Evolutionary conservation across 2,329 filamentous ascomycete genomes (phyloP), one percentile per base, ranked within the genome.

Genomic region (Aspergillus ochraceus): DNA sequence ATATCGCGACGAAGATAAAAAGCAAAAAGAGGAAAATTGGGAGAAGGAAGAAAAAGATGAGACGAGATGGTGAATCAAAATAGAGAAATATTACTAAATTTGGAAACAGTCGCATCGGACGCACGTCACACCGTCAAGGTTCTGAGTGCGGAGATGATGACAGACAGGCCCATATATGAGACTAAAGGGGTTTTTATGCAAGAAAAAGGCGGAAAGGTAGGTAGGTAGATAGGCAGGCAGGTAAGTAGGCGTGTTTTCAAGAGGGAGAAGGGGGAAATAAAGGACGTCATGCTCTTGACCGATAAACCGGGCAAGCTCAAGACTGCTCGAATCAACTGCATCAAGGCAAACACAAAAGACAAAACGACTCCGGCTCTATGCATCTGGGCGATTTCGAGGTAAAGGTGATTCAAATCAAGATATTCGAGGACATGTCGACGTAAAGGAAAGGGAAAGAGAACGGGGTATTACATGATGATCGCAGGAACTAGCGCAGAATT

Each of bases 381-480:
- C 74, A 73, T 71, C 67, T 70, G 67, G 64, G 45, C 68, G 60
- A 60, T 60, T 60, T 66, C 63, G 60, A 60, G 68, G 70, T 69
- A 65, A 67, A 61, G 66, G 62, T 42, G 63, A 59, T 53, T 60
- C 58, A 63, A 63, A 68, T 59, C 32, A 60, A 63, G 60, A 59
- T 65, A 60, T 65, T 62, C 55, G 60, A 64, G 64, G 66, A 62
- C 67, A 63, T 70, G 62, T 63, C 67, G 68, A 71, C 69, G 63
- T 70, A 68, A 71, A 60, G 52, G 57, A 67, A 71, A 60, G 52
- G 57, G 50, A 55, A 53, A 57, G 52, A 62, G 54, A 60, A 62
- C 56, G 54, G 53, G 49, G 47, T 60, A 70, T 79, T 78, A 81
- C 79, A 81, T 81, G 72, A 81, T 81, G 64, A 81, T 81, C 17